phyloP scores from a whole-genome alignment of 1,284 basidiomycete genomes.

The Ustilago xerochloae region DNA sequence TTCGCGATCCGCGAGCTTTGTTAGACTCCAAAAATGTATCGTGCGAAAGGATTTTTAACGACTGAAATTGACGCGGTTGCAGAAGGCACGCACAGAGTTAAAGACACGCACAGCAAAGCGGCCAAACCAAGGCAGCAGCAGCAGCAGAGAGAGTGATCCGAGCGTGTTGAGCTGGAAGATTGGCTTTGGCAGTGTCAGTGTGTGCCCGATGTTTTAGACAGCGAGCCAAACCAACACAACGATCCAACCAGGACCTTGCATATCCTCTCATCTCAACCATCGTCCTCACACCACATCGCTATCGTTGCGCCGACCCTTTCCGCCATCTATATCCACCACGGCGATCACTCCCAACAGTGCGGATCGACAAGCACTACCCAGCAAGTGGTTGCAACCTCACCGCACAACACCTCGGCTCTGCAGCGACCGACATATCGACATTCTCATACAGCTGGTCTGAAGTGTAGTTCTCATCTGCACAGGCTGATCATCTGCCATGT shows the following conservation, averaged over 20 bases:
- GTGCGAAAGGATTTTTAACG: too few relatives aligned
- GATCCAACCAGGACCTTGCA: conserved; percentile 15
- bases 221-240: conserved; percentile 6
- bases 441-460: neutral
- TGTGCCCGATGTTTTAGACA: too few relatives aligned
- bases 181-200: conserved; percentile 10
- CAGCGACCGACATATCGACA: neutral
- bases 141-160: conserved; percentile 39
- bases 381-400: neutral
- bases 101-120: conserved; percentile 13
- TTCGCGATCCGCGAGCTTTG: too few relatives aligned
- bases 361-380: neutral
- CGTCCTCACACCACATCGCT: neutral
- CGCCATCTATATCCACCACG: neutral
- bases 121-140: neutral
- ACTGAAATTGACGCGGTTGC: conserved; percentile 1
- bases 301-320: neutral
- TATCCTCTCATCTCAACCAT: neutral
- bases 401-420: neutral
- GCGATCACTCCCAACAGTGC: neutral
- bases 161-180: conserved; percentile 35
- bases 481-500: conserved; percentile 11
- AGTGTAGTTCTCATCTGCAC: neutral
- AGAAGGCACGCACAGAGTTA: conserved; percentile 1
- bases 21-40: too few relatives aligned